Conservation (phyloP, 164 flowering plant species). For the Cinnamomum micranthum region DNA sequence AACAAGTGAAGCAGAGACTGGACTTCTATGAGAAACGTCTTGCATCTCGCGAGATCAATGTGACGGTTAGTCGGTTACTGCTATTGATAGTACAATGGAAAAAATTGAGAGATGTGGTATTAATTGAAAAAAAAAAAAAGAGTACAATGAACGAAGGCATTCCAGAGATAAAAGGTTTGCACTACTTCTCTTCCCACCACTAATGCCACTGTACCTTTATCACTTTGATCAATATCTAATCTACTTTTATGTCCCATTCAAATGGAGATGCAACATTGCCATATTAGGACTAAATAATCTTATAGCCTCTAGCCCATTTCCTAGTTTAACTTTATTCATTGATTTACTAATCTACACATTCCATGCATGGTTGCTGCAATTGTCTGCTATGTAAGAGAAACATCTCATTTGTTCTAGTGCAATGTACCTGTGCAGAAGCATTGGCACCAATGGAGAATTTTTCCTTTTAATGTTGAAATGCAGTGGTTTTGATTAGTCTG, state of each 20-base stretch:
- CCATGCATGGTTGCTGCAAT: too few species aligned
- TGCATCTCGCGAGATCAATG: slow-evolving; percentile 87
- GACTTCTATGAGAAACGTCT: slow-evolving; percentile 98
- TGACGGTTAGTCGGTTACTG: slow-evolving; percentile 89
- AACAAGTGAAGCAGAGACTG: slow-evolving; percentile 93
- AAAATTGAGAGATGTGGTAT: too few species aligned
- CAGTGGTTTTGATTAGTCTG: too few species aligned
- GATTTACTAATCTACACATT: not conserved
- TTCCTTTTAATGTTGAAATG: too few species aligned
- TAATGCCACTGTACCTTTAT: not conserved
- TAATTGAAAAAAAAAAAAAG: too few species aligned
- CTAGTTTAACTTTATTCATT: too few species aligned
- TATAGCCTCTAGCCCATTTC: not conserved
- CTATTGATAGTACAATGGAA: slow-evolving; percentile 40
- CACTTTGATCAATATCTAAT: too few species aligned
- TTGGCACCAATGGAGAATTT: too few species aligned
- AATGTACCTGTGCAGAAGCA: too few species aligned
- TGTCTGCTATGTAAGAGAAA: too few species aligned
- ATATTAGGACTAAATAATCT: too few species aligned
- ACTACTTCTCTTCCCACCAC: not conserved
- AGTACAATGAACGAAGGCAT: slow-evolving; percentile 32
- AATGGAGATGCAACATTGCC: not conserved
- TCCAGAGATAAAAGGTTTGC: not conserved
- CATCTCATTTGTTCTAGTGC: too few species aligned
- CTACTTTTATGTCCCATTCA: not conserved